These are phyloP conservation scores for Trichoderma oligosporum DNA, from an alignment of 2,329 filamentous ascomycete species.

Conservation along the genomic window DNA sequence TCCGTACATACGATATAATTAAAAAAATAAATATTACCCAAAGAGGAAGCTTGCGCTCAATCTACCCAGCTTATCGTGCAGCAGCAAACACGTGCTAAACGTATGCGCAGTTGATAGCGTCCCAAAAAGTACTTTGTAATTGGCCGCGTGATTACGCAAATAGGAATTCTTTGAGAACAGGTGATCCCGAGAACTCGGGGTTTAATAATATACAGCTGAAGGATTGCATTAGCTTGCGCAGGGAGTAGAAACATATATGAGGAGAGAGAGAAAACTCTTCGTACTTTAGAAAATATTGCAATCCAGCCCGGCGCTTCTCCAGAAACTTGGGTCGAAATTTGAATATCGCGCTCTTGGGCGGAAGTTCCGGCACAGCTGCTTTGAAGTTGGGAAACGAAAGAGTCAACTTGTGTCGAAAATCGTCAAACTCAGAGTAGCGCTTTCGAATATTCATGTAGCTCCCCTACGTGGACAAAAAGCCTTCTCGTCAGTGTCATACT, in stretches of 20 bases:
- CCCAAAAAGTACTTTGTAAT: too few relatives aligned
- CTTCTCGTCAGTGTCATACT: neutral
- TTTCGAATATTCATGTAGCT: conserved; percentile 61
- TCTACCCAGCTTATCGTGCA: neutral
- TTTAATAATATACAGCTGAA: conserved; percentile 82
- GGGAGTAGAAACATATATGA: neutral
- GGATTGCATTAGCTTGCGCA: neutral
- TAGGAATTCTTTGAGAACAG: conserved; percentile 85
- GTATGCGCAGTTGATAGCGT: neutral
- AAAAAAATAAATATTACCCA: conserved; percentile 5
- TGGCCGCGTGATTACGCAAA: conserved; percentile 51
- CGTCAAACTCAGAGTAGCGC: conserved; percentile 91
- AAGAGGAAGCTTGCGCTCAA: neutral
- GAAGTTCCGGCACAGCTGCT: conserved; percentile 81
- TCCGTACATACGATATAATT: too few relatives aligned
- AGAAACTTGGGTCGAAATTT: conserved; percentile 82
- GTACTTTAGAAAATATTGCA: conserved; percentile 92
- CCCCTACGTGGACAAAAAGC: conserved; percentile 39
- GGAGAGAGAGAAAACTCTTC: conserved; percentile 35
- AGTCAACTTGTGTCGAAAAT: conserved; percentile 68
- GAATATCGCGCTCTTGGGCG: conserved; percentile 86
- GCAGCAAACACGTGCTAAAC: neutral
- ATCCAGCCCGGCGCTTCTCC: conserved; percentile 73
- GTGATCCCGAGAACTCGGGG: conserved; percentile 89
- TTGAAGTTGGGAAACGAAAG: conserved; percentile 79